phyloP scores from a whole-genome alignment of 2,329 filamentous ascomycete species.

The Ophiostoma novo-ulmi region DNA sequence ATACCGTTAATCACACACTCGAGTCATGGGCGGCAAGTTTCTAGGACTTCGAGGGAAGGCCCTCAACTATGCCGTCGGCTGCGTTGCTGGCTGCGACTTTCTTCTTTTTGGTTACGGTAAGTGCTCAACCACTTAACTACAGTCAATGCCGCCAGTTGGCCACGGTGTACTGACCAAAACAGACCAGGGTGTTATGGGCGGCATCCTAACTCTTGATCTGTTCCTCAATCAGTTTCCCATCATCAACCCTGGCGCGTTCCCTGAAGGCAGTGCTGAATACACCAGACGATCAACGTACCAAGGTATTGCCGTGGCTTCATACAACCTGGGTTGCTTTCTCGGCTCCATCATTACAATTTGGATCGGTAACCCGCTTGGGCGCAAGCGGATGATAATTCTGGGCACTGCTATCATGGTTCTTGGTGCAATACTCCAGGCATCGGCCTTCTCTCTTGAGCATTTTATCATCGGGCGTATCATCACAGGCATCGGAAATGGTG shows the following conservation, averaged over 20 bases:
- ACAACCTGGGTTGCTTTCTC: slow-evolving; percentile 34
- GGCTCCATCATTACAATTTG: slow-evolving; percentile 33
- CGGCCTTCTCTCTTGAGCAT: slow-evolving; percentile 38
- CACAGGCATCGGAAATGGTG: slow-evolving; percentile 42
- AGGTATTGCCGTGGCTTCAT: slow-evolving; percentile 37
- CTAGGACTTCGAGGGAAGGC: slow-evolving; percentile 61
- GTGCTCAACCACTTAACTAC: slow-evolving; percentile 19
- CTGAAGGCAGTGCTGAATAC: slow-evolving; percentile 32
- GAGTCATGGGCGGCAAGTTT: slow-evolving; percentile 36
- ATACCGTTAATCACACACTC: neutral
- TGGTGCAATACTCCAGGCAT: slow-evolving; percentile 40
- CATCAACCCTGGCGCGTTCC: slow-evolving; percentile 43
- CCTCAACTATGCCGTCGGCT: slow-evolving; percentile 64
- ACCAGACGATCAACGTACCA: slow-evolving; percentile 48
- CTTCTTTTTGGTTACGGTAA: slow-evolving; percentile 55
- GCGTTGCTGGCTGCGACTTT: slow-evolving; percentile 70
- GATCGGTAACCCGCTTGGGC: slow-evolving; percentile 40
- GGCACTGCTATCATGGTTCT: slow-evolving; percentile 42
- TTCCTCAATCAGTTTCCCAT: slow-evolving; percentile 53
- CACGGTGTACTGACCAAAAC: neutral
- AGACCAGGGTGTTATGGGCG: slow-evolving; percentile 74
- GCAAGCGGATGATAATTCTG: slow-evolving; percentile 39
- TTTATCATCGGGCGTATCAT: slow-evolving; percentile 44
- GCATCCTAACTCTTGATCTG: slow-evolving; percentile 62
- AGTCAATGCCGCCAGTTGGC: neutral